These are phyloP conservation scores for Penicillium psychrofluorescens DNA, from an alignment of 495 filamentous ascomycete species.

Conservation along the genomic window DNA sequence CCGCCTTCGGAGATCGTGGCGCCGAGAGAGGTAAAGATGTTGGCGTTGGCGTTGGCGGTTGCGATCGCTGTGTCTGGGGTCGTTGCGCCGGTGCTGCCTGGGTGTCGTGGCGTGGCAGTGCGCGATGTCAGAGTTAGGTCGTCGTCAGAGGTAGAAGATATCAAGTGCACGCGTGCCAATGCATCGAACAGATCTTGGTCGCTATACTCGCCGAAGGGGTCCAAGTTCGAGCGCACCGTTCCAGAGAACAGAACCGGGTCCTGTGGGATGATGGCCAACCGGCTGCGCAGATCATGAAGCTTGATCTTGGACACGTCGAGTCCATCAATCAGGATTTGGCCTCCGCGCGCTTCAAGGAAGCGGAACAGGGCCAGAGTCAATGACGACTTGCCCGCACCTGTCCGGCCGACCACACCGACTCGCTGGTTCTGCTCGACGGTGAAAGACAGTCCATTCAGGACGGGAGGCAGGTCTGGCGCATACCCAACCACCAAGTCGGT, in stretches of 20 bases:
- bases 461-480: constrained; percentile 65
- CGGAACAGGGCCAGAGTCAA: constrained; percentile 78
- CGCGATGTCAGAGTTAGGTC: constrained; percentile 29
- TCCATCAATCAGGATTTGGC: constrained; percentile 67
- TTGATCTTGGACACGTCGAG: constrained; percentile 69
- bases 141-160: constrained; percentile 30
- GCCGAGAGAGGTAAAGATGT: constrained; percentile 53
- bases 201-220: constrained; percentile 67
- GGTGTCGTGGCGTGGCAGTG: constrained; percentile 17
- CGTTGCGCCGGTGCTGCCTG: constrained; percentile 14
- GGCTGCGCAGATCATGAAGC: constrained; percentile 63
- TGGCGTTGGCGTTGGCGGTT: constrained; percentile 42
- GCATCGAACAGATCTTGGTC: constrained; percentile 69
- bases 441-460: constrained; percentile 70
- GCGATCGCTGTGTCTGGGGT: constrained; percentile 18
- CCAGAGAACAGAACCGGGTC: constrained; percentile 86
- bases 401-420: constrained; percentile 77
- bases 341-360: constrained; percentile 67
- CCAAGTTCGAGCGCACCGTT: constrained; percentile 74
- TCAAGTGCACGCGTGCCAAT: constrained; percentile 68
- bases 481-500: constrained; percentile 67
- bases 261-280: constrained; percentile 79
- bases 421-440: constrained; percentile 63
- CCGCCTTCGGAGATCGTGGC: constrained; percentile 69
- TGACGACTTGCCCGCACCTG: constrained; percentile 82